Conservation (phyloP, 164 flowering plant species). For the Vitis amurensis region DNA sequence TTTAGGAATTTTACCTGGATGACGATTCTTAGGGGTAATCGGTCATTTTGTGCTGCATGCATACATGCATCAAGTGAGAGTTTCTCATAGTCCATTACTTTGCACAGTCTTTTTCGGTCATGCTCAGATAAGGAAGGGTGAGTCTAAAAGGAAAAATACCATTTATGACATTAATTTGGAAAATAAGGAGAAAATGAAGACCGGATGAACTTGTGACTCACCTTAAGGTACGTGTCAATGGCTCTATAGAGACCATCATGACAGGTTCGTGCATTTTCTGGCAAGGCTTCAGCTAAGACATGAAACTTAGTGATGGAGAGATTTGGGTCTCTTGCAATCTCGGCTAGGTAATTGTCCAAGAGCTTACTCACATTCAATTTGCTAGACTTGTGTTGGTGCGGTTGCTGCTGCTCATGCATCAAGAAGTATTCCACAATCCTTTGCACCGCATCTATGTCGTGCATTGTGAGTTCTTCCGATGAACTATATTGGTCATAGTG, state of each 20-base stretch:
- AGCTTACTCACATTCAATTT: constrained; percentile 54
- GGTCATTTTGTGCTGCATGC: constrained; percentile 92
- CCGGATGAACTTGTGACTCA: constrained; percentile 7
- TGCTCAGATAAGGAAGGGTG: constrained; percentile 73
- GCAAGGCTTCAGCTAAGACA: constrained; percentile 64
- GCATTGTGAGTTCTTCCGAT: constrained; percentile 45
- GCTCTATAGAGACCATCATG: constrained; percentile 92
- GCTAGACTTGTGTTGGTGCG: constrained; percentile 31
- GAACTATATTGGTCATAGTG: constrained; percentile 30
- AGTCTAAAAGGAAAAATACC: constrained; percentile 34
- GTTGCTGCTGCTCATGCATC: constrained; percentile 66
- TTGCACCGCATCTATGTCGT: constrained; percentile 63
- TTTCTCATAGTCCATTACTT: constrained; percentile 68
- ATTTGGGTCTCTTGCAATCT: constrained; percentile 70
- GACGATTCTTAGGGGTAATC: constrained; percentile 71
- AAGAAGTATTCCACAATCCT: constrained; percentile 71
- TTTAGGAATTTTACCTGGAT: constrained; percentile 56
- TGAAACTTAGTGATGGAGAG: constrained; percentile 69
- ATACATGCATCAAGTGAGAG: constrained; percentile 81
- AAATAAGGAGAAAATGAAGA: background rate
- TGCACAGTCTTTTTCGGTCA: constrained; percentile 73
- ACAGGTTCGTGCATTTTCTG: constrained; percentile 57
- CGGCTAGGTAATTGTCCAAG: constrained; percentile 74
- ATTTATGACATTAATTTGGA: background rate
- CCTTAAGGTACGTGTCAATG: constrained; percentile 88